Evolutionary conservation across 495 filamentous ascomycete species (phyloP).

Genomic region (Penicillium diatomitis): DNA sequence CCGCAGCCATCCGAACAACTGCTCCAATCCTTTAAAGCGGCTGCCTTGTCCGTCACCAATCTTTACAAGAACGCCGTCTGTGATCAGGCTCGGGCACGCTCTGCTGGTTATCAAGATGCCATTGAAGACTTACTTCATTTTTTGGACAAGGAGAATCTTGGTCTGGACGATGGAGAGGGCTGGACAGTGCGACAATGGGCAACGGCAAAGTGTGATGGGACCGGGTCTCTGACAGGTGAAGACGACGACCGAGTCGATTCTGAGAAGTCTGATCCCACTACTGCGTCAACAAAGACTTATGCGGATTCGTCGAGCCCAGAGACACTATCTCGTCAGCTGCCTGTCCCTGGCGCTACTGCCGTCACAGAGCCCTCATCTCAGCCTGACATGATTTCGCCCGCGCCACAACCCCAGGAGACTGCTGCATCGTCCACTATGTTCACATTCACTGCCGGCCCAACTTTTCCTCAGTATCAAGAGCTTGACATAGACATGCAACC

Average conservation of each 20-base stretch:
- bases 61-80: conserved; percentile 84
- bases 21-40: conserved; percentile 80
- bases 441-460: conserved; percentile 57
- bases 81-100: conserved; percentile 62
- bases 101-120: conserved; percentile 86
- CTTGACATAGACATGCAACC: conserved; percentile 58
- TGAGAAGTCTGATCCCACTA: conserved; percentile 44
- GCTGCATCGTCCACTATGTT: conserved; percentile 42
- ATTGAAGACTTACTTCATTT: conserved; percentile 82
- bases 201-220: conserved; percentile 63
- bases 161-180: conserved; percentile 68
- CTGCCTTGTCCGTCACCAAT: conserved; percentile 89
- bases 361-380: conserved; percentile 25
- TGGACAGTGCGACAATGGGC: conserved; percentile 79
- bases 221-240: conserved; percentile 53
- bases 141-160: conserved; percentile 71
- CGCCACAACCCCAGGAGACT: conserved; percentile 17
- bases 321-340: conserved; percentile 16
- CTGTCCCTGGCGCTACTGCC: conserved; percentile 30
- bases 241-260: conserved; percentile 53
- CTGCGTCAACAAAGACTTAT: conserved; percentile 53
- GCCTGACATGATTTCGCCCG: conserved; percentile 14
- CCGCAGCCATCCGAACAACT: conserved; percentile 68
- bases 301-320: conserved; percentile 37
- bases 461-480: conserved; percentile 49